Percentiles rank a stretch among this genome's conserved stretches.
Evolutionary conservation across 208 protist species (phyloP).

Genomic region (Tritrichomonas foetus): DNA sequence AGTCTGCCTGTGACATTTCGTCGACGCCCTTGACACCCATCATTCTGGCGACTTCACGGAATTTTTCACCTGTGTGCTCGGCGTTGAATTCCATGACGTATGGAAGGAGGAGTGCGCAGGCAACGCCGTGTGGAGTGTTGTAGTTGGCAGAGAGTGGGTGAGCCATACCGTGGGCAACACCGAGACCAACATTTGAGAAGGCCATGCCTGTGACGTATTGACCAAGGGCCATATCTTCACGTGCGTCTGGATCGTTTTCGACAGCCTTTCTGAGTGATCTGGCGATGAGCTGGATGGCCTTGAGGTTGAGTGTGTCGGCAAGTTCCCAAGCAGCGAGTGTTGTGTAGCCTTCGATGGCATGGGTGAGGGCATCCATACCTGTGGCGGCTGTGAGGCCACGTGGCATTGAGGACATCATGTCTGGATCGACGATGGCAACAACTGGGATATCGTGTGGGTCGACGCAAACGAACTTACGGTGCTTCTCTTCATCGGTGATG

Average conservation of each 20-base stretch:
- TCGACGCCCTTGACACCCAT: background rate
- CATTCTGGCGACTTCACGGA: background rate
- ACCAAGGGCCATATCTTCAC: constrained; percentile 51
- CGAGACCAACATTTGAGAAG: constrained; percentile 59
- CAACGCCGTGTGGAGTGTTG: constrained; percentile 50
- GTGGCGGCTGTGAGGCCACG: constrained; percentile 46
- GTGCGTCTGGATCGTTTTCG: background rate
- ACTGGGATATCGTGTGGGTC: constrained; percentile 50
- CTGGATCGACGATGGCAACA: constrained; percentile 53
- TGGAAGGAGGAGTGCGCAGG: constrained; percentile 51
- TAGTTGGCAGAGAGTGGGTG: constrained; percentile 44
- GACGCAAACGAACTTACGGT: constrained; percentile 54
- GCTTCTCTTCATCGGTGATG: constrained; percentile 47
- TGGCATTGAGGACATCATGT: constrained; percentile 46
- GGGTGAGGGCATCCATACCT: constrained; percentile 58
- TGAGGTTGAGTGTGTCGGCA: constrained; percentile 44
- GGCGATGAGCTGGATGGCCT: constrained; percentile 52
- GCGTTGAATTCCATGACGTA: constrained; percentile 36
- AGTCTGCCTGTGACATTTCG: background rate
- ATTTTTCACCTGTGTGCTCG: background rate
- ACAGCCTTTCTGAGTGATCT: constrained; percentile 44
- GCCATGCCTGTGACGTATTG: constrained; percentile 58
- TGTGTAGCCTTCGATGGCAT: constrained; percentile 55
- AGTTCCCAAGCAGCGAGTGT: constrained; percentile 48
- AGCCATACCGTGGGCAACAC: constrained; percentile 55